Conservation (phyloP, 2,329 filamentous ascomycete genomes). For the Apiospora arundinis region DNA sequence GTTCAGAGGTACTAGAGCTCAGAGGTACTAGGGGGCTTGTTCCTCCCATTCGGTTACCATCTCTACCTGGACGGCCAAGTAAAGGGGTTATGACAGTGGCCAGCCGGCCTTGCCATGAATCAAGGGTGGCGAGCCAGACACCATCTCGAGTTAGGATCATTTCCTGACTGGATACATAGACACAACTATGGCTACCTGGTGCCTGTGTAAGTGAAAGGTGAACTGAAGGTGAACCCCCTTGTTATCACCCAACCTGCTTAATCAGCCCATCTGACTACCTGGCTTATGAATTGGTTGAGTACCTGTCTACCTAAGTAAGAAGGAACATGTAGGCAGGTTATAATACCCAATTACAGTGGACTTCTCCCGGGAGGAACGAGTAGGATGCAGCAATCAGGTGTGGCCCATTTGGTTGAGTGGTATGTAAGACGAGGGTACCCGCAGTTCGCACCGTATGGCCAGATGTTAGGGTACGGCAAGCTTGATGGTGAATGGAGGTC, state of each 20-base stretch:
- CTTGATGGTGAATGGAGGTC: not conserved
- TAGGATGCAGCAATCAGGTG: not conserved
- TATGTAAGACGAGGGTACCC: not conserved
- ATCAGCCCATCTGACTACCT: not conserved
- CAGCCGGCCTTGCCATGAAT: too few species aligned
- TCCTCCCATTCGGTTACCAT: not conserved
- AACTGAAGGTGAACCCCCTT: not conserved
- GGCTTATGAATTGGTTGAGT: not conserved
- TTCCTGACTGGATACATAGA: not conserved
- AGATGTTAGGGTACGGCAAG: not conserved
- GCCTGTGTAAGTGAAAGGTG: not conserved
- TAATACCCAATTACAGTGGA: not conserved
- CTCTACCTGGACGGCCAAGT: not conserved
- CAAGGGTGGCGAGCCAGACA: accelerated
- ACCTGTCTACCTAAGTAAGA: not conserved
- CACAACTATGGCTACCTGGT: not conserved
- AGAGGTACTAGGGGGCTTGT: too few species aligned
- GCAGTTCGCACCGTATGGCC: not conserved
- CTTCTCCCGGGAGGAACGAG: not conserved
- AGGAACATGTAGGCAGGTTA: not conserved
- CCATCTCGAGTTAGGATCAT: not conserved
- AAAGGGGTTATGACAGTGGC: not conserved
- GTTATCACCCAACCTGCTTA: not conserved
- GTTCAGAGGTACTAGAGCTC: too few species aligned
- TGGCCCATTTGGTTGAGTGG: not conserved